phyloP scores from a whole-genome alignment of 805 yeast species.

The Diddensiella santjacobensis region DNA sequence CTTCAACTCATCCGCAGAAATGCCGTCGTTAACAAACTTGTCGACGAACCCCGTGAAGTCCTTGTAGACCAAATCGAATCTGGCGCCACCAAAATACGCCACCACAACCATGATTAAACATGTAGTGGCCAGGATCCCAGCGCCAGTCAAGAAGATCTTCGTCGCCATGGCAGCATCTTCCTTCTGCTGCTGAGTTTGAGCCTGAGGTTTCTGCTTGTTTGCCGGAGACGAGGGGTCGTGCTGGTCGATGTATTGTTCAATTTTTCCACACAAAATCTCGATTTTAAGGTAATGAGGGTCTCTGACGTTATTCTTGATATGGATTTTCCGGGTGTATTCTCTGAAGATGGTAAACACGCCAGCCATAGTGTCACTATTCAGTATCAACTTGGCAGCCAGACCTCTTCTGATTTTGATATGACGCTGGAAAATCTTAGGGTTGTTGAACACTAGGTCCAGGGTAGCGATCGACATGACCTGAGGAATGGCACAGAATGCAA shows the following conservation, averaged over 20 bases:
- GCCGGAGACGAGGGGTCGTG: conserved; percentile 20
- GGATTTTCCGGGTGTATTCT: conserved; percentile 67
- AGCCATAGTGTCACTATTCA: conserved; percentile 67
- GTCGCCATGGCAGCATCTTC: conserved; percentile 18
- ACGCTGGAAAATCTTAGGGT: conserved; percentile 62
- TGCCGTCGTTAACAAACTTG: conserved; percentile 9
- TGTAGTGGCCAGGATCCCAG: conserved; percentile 21
- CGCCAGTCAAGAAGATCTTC: conserved; percentile 20
- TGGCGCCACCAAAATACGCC: conserved; percentile 30
- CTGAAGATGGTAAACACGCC: conserved; percentile 77
- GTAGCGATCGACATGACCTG: conserved; percentile 99
- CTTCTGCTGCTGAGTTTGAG: conserved; percentile 12
- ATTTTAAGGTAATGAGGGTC: conserved; percentile 85
- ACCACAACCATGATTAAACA: conserved; percentile 25
- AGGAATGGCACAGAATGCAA: conserved; percentile 94
- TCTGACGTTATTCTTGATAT: conserved; percentile 68
- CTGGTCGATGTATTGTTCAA: conserved; percentile 79
- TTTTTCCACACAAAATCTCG: conserved; percentile 80
- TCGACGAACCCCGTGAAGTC: conserved; percentile 10
- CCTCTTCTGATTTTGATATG: conserved; percentile 91
- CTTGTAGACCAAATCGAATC: conserved; percentile 24
- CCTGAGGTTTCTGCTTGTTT: conserved; percentile 12
- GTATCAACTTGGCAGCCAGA: conserved; percentile 70
- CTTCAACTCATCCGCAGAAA: conserved; percentile 1
- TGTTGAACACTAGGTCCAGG: conserved; percentile 77